Conservation (phyloP, 257 asterid genomes). For the Solanum piurae region DNA sequence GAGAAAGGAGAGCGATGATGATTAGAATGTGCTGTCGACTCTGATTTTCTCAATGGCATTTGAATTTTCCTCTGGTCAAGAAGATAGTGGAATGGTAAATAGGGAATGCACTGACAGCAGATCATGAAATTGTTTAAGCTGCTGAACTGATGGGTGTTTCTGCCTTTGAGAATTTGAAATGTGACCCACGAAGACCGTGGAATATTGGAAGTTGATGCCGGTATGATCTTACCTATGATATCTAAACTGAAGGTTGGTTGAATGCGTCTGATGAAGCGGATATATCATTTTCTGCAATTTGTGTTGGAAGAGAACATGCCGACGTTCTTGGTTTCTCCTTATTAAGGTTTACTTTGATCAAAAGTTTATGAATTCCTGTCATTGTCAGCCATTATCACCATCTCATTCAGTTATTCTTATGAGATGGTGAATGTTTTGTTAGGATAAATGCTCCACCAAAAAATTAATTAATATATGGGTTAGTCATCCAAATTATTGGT, state of each 20-base stretch:
- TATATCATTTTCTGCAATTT: neutral
- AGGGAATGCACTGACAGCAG: neutral
- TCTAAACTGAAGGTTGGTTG: neutral
- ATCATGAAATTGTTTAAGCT: neutral
- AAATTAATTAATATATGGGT: neutral
- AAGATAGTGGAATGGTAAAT: neutral
- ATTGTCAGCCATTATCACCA: neutral
- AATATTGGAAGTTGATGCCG: neutral
- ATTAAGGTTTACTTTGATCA: neutral
- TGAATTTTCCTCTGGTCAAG: neutral
- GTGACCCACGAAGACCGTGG: neutral
- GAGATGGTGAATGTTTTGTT: neutral
- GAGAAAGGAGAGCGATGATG: constrained; percentile 39
- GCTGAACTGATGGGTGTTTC: neutral
- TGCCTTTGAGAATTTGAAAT: neutral
- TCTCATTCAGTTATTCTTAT: neutral
- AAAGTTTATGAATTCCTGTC: neutral
- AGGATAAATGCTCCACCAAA: neutral
- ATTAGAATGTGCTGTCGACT: constrained; percentile 14
- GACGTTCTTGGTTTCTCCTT: neutral
- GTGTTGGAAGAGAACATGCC: neutral
- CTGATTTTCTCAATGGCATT: neutral
- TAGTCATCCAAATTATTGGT: neutral
- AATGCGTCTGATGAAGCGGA: neutral
- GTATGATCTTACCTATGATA: neutral